Base-by-base conservation (phyloP, 768 basidiomycete genomes). In the Naganishia antarctica region DNA sequence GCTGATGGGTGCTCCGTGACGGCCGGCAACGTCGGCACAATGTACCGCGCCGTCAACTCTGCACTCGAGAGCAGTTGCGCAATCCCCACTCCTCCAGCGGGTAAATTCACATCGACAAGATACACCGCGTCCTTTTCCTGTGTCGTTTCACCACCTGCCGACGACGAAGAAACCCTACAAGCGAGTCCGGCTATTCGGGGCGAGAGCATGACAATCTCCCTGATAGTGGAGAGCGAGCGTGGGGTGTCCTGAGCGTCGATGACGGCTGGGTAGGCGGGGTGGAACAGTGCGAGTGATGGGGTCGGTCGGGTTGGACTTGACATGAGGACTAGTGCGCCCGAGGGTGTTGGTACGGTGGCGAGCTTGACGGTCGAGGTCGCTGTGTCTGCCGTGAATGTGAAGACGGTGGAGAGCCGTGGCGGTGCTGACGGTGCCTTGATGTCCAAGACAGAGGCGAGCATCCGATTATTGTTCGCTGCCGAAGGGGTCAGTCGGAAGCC, bases 51-150 rank as follows among this genome's bases (percentile, higher is more conserved):
- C 0, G 67, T 68, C 29, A 53, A n/a, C 25, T 26, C 44, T 2
- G 63, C 67, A 8, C 47, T 44, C 4, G 47, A 64, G 8, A 68
- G 63, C n/a, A 68, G 32, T 15, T 62, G 59, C 7, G 67, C 67
- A 51, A 68, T 68, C 5, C 67, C 67, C 16, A 68, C 60, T 1
- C 67, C 67, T 9, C 26, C 31, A 13, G 63, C 28, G 1, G 67
- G 67, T 13, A 65, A 41, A 15, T 12, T 26, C 7, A 65, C 44
- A 11, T 68, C 67, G 1, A 68, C 45, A 13, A 61, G 31, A 21
- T 49, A 34, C 21, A 68, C 46, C 18, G 57, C 57, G 13, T 46
- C 58, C 16, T 58, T 45, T 31, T 60, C 67, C 28, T 45, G 15
- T 6, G 49, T 29, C 29, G 40, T 26, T 5, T 28, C 18, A 11